Percentiles rank a stretch among this genome's conserved stretches.
Evolutionary conservation across 768 basidiomycete genomes (phyloP).

Genomic region (Kwoniella sp.): DNA sequence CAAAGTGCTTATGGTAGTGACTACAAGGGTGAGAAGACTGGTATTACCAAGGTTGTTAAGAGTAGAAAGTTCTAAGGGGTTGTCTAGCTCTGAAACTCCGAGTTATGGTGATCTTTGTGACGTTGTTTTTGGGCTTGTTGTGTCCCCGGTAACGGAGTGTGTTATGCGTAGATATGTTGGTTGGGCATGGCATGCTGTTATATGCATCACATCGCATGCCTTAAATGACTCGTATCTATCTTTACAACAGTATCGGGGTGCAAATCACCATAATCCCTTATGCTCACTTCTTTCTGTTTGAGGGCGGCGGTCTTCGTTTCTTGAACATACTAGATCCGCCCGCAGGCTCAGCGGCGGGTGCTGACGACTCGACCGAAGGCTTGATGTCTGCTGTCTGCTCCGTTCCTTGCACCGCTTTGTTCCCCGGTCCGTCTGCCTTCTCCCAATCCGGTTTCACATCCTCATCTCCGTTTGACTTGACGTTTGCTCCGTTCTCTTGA

Average conservation of each 20-base stretch:
- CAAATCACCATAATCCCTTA: too few species aligned
- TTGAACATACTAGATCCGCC: conserved; percentile 52
- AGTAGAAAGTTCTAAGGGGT: conserved; percentile 70
- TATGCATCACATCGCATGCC: too few species aligned
- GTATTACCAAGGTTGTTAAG: conserved; percentile 89
- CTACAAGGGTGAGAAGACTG: conserved; percentile 89
- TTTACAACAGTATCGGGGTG: too few species aligned
- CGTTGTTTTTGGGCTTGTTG: neutral
- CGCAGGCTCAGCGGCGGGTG: conserved; percentile 6
- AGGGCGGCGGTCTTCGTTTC: conserved; percentile 53
- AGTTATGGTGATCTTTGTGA: too few species aligned
- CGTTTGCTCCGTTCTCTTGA: neutral
- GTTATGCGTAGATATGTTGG: too few species aligned
- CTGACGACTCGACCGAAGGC: neutral
- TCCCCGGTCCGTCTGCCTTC: neutral
- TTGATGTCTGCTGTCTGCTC: conserved; percentile 1
- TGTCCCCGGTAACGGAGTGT: too few species aligned
- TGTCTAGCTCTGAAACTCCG: too few species aligned
- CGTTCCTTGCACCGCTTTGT: neutral
- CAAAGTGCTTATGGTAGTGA: conserved; percentile 65
- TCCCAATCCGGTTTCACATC: conserved; percentile 19
- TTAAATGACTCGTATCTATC: too few species aligned
- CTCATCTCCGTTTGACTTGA: neutral
- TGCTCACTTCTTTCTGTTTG: conserved; percentile 31
- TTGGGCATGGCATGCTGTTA: too few species aligned